Evolutionary conservation across 768 basidiomycete species (phyloP), one percentile per base, ranked within the genome.

Genomic region (Russula earlei): DNA sequence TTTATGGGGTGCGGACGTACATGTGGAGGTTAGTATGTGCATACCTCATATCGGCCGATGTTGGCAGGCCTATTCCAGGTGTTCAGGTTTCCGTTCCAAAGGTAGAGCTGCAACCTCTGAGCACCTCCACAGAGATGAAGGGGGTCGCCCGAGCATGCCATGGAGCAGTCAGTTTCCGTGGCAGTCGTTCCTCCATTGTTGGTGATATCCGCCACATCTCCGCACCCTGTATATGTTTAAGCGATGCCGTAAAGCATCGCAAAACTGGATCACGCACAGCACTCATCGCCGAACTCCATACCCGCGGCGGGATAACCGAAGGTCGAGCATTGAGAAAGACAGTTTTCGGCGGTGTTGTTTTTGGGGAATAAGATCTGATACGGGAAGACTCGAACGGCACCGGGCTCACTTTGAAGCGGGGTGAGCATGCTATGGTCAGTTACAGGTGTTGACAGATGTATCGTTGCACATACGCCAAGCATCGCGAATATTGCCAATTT

Each of bases 291-390:
- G 52, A 75, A 87, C 70, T 84, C 87, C 56, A 83, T 71, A 25
- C 85, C 87, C 29, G 81, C 81, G 33, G 78, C 86, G 1, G 83
- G 75, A 64, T 79, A 91, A 8, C 89, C 89, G 61, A 80, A 89
- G 0, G 75, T 73, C 12, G 81, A 75, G 61, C 89, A 91, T 65
- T 82, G 83, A 41, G 67, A 75, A 62, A 89, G 72, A 64, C 89
- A 91, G 1, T 74, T 75, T 0, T 77, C 68, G 3, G 81, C 81
- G 5, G 83, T 78, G 63, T 83, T 87, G 66, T 85, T 87, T 1
- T 70, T 74, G 10, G 74, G 67, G 71, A 77, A 77, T 38, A 80
- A 74, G 34, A 82, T 71, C 65, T 85, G 74, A 64, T 83, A 77
- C 0, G 80, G 79, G 70, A 89, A 81, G n/a, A 81, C 71, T 22